A percentile compares a stretch with the other conserved stretches of the same genome.
Conservation (phyloP, 495 filamentous ascomycete genomes). For the Cairneyella variabilis region DNA sequence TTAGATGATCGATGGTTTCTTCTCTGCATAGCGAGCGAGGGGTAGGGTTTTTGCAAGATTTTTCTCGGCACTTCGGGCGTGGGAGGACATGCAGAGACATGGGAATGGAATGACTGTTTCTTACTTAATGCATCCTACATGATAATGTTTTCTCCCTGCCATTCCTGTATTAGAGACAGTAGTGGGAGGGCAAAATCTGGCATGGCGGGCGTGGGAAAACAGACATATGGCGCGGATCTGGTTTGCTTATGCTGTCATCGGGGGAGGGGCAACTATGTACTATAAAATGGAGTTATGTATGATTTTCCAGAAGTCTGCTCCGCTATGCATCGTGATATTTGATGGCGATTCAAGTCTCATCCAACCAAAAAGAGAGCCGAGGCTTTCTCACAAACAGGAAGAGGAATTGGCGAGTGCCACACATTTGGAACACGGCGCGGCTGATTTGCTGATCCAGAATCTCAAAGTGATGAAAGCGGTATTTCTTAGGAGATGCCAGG, state of each 20-base stretch:
- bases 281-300: slow-evolving; percentile 28
- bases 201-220: slow-evolving; percentile 18
- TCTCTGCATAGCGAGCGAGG: slow-evolving; percentile 31
- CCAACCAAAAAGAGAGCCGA: background rate
- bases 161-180: slow-evolving; percentile 15
- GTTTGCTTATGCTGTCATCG: slow-evolving; percentile 19
- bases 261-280: slow-evolving; percentile 20
- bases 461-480: background rate
- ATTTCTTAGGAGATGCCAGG: background rate
- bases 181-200: slow-evolving; percentile 20
- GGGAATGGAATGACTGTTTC: no score
- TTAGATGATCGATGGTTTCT: slow-evolving; percentile 21
- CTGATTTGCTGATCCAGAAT: background rate
- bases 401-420: no score
- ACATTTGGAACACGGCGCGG: background rate
- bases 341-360: background rate
- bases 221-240: slow-evolving; percentile 27
- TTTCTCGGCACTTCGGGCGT: slow-evolving; percentile 13
- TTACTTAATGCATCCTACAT: slow-evolving; percentile 19
- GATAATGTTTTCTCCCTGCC: slow-evolving; percentile 26
- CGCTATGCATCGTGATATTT: background rate
- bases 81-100: slow-evolving; percentile 1
- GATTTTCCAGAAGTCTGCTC: background rate
- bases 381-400: background rate
- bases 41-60: slow-evolving; percentile 24